Evolutionary conservation across 2,329 filamentous ascomycete genomes (phyloP).

Genomic region (Bisporella sp.): DNA sequence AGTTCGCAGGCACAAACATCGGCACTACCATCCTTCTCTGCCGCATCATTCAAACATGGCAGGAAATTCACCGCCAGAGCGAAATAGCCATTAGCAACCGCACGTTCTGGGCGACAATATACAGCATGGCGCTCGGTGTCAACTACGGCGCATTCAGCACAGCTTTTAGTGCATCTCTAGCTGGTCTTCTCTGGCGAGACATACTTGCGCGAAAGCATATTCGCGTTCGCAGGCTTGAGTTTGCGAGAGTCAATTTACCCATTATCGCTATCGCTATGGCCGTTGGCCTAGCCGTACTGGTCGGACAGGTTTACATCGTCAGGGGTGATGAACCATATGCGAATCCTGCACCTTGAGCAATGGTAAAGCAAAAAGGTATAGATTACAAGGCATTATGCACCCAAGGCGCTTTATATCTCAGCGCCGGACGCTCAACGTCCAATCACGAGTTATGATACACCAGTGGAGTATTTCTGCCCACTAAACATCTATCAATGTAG

Average conservation of each 20-base stretch:
- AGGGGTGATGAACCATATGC: constrained; percentile 24
- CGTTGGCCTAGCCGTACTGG: constrained; percentile 52
- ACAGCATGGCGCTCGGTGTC: constrained; percentile 67
- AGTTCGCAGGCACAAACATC: constrained; percentile 74
- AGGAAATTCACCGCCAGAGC: constrained; percentile 45
- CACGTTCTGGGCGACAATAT: constrained; percentile 68
- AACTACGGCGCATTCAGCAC: constrained; percentile 71
- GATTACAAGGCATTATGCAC: background rate
- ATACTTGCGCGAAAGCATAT: constrained; percentile 65
- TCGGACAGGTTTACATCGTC: constrained; percentile 57
- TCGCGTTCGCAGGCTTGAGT: constrained; percentile 53
- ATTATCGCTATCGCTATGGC: constrained; percentile 65
- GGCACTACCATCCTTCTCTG: constrained; percentile 68
- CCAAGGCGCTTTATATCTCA: too few relatives aligned
- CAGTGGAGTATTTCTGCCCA: too few relatives aligned
- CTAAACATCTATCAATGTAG: too few relatives aligned
- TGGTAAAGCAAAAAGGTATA: background rate
- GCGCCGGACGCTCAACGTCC: too few relatives aligned
- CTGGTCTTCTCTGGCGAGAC: constrained; percentile 66
- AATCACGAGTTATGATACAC: too few relatives aligned
- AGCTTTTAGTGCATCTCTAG: constrained; percentile 64
- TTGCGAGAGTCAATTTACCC: constrained; percentile 61
- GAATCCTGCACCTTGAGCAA: background rate
- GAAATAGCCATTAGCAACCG: constrained; percentile 49
- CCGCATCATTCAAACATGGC: constrained; percentile 64